Evolutionary conservation across 129 eudicot species (phyloP), one percentile per base, ranked within the genome.

Genomic region (Pittosporum tobira): DNA sequence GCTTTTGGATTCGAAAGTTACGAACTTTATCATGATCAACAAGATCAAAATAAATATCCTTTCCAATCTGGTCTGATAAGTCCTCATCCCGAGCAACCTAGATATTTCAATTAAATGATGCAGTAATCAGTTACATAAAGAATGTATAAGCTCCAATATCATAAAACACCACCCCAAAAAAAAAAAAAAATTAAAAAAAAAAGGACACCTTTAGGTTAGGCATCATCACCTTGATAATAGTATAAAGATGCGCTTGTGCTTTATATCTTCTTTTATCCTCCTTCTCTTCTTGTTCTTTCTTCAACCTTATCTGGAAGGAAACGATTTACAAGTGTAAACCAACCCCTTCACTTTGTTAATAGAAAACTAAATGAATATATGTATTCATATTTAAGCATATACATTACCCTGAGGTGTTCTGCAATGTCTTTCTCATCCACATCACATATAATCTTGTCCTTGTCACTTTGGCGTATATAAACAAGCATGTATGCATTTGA

Each of bases 401-500:
- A 57, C 44, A n/a, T 76, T 77, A 86, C 95, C 91, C 90, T 75
- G 63, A 86, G 95, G 71, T 86, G 95, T 59, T 90, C 95, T 2
- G 97, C 97, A 70, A 90, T 80, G 58, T 90, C 97, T 63, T 85
- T 85, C 84, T 90, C 95, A 34, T 80, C 95, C 49, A 90, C 97
- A 27, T 90, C 81, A 75, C 97, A 90, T 9, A 90, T 75, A 51
- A 90, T 85, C 69, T 90, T 90, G 24, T 90, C 97, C 78, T 77
- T 90, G 83, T 90, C 97, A 48, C 95, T 85, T 68, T 77, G 89
- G 4, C 97, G 84, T 68, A 90, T 75, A 62, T 90, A 90, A 21
- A 90, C 97, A 62, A 90, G 95, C 97, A 90, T 90, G 88, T 90
- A 90, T 13, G 97, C 97, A 55, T 85, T 90, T 44, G 97, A 90